Conservation (phyloP, 192 early-diverging fungal species). For the Coemansia sp. region DNA sequence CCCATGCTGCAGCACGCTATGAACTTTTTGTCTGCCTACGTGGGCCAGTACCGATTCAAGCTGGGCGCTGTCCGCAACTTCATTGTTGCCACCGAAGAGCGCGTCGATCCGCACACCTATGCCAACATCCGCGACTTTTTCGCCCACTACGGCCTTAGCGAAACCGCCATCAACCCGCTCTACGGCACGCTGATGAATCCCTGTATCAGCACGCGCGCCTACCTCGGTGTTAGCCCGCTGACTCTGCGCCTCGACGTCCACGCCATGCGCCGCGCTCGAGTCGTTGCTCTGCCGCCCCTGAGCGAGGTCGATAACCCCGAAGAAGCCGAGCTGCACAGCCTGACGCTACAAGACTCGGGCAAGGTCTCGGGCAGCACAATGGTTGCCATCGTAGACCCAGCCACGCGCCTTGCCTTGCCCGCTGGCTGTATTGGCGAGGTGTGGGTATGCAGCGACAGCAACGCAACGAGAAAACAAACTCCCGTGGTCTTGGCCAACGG, state of each 20-base stretch:
- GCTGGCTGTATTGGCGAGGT: conserved; percentile 80
- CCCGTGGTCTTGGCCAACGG: background rate
- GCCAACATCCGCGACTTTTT: conserved; percentile 59
- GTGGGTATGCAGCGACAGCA: conserved; percentile 68
- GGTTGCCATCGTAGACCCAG: conserved; percentile 82
- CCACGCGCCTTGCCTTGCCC: conserved; percentile 65
- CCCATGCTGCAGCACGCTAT: conserved; percentile 71
- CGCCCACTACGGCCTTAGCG: conserved; percentile 62
- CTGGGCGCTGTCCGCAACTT: conserved; percentile 61
- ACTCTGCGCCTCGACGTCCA: conserved; percentile 64
- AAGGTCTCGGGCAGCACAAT: conserved; percentile 77
- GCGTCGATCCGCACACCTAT: conserved; percentile 52
- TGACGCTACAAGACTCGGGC: conserved; percentile 69
- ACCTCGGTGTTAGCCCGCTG: conserved; percentile 72
- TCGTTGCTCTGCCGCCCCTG: conserved; percentile 54
- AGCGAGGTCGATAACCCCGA: conserved; percentile 16
- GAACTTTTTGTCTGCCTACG: conserved; percentile 51
- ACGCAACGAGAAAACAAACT: conserved; percentile 34
- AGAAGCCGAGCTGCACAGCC: conserved; percentile 53
- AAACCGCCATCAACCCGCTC: conserved; percentile 66
- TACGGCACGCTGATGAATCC: conserved; percentile 80
- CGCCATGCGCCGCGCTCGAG: conserved; percentile 64
- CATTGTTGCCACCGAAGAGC: conserved; percentile 61
- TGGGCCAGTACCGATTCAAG: conserved; percentile 52
- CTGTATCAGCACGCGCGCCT: conserved; percentile 76